Conservation (phyloP, 2,329 filamentous ascomycete species). For the Coniochaeta sp. region DNA sequence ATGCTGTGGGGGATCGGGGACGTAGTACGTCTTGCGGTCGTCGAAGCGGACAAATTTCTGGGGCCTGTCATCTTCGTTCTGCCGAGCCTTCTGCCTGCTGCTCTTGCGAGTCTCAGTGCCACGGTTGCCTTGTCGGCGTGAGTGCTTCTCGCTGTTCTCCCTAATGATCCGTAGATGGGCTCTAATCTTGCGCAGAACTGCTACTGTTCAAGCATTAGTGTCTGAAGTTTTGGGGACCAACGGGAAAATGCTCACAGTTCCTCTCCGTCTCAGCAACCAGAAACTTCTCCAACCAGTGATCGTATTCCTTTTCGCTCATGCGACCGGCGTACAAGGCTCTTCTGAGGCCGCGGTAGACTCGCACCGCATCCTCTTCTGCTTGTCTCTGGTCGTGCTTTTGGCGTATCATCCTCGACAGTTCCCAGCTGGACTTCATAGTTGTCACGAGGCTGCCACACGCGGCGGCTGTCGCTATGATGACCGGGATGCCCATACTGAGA, state of each 20-base stretch:
- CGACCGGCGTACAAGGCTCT: slow-evolving; percentile 15
- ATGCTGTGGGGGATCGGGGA: not conserved
- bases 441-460: slow-evolving; percentile 21
- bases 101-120: not conserved
- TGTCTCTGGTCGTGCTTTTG: slow-evolving; percentile 16
- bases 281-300: slow-evolving; percentile 20
- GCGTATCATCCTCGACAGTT: slow-evolving; percentile 21
- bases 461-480: slow-evolving; percentile 16
- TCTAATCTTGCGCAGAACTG: not conserved
- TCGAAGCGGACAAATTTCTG: not conserved
- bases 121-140: not conserved
- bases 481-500: slow-evolving; percentile 15
- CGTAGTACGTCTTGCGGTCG: not conserved
- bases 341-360: slow-evolving; percentile 13
- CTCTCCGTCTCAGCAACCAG: slow-evolving; percentile 19
- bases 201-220: not conserved
- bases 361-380: slow-evolving; percentile 13
- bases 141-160: not conserved
- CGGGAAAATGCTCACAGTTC: slow-evolving; percentile 19
- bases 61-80: not conserved
- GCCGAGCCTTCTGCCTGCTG: not conserved
- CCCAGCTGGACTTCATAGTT: slow-evolving; percentile 21
- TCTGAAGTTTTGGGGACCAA: too few relatives aligned
- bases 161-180: not conserved
- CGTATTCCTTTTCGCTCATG: slow-evolving; percentile 15